Evolutionary conservation across 2,329 filamentous ascomycete species (phyloP).

Genomic region (Diaporthe vaccinii): DNA sequence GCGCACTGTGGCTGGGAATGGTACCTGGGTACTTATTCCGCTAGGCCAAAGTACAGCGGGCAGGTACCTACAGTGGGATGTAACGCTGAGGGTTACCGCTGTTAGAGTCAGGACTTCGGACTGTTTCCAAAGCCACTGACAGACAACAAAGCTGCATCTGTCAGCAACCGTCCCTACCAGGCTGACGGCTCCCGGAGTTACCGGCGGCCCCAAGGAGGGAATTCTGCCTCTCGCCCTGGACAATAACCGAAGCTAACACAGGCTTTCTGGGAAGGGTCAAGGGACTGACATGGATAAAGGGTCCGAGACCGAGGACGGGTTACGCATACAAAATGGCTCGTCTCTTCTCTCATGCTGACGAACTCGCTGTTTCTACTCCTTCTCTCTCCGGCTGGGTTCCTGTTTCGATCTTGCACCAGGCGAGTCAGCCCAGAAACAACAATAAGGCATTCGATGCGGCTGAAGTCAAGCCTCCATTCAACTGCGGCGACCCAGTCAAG

Average conservation of each 20-base stretch:
- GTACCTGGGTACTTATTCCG: slow-evolving; percentile 1
- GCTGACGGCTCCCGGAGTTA: slow-evolving; percentile 13
- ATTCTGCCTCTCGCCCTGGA: slow-evolving; percentile 18
- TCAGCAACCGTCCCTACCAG: not conserved
- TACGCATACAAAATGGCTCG: slow-evolving; percentile 23
- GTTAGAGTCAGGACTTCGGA: slow-evolving; percentile 7
- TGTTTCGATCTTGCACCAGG: slow-evolving; percentile 11
- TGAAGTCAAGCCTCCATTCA: not conserved
- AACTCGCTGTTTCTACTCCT: slow-evolving; percentile 11
- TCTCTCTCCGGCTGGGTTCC: slow-evolving; percentile 3
- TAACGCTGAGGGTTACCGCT: not conserved
- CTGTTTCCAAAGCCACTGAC: slow-evolving; percentile 22
- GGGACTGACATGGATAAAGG: slow-evolving; percentile 24
- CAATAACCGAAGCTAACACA: slow-evolving; percentile 10
- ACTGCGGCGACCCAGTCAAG: not conserved
- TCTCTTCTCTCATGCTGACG: slow-evolving; percentile 22
- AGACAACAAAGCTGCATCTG: not conserved
- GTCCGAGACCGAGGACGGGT: slow-evolving; percentile 26
- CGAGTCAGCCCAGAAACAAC: not conserved
- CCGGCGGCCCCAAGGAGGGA: slow-evolving; percentile 25
- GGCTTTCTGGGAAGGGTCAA: slow-evolving; percentile 17
- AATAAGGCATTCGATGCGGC: not conserved
- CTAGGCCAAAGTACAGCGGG: not conserved
- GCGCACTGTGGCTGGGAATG: slow-evolving; percentile 32
- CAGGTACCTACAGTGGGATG: slow-evolving; percentile 8